Conservation (phyloP, 768 basidiomycete species). For the Trametes villosa region DNA sequence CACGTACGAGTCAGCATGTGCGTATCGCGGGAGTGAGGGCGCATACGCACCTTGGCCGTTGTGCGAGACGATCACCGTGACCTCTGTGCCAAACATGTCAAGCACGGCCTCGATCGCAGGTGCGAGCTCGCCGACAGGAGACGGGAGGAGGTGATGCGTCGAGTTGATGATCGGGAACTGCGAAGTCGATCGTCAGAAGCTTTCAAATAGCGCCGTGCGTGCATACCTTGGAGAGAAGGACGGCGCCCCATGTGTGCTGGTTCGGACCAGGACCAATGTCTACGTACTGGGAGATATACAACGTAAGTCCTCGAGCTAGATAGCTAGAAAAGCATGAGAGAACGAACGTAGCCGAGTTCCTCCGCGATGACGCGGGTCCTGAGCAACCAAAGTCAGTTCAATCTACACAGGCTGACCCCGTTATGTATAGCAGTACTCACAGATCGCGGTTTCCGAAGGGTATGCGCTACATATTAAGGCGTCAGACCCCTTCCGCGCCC, state of each 20-base stretch:
- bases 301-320: not conserved
- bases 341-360: constrained; percentile 78
- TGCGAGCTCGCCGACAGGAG: constrained; percentile 84
- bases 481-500: not conserved
- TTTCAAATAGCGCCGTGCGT: not conserved
- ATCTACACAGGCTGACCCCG: not conserved
- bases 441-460: constrained; percentile 87
- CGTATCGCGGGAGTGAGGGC: not conserved
- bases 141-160: constrained; percentile 85
- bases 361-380: constrained; percentile 79
- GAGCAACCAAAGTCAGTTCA: not conserved
- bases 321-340: too few species aligned
- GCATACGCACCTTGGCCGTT: constrained; percentile 78
- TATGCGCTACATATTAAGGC: constrained; percentile 52
- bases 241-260: constrained; percentile 89
- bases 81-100: constrained; percentile 75
- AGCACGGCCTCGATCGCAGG: constrained; percentile 88
- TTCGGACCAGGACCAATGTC: constrained; percentile 90
- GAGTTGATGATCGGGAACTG: constrained; percentile 90
- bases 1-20: not conserved
- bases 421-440: constrained; percentile 42
- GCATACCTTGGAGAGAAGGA: constrained; percentile 73
- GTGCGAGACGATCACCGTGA: constrained; percentile 86
- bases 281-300: constrained; percentile 60
- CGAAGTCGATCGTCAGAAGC: not conserved